A percentile compares a stretch with the other conserved stretches of the same genome.
These are phyloP conservation scores for Sequoia sempervirens DNA, from an alignment of 75 land plant genomes.

Conservation along the genomic window DNA sequence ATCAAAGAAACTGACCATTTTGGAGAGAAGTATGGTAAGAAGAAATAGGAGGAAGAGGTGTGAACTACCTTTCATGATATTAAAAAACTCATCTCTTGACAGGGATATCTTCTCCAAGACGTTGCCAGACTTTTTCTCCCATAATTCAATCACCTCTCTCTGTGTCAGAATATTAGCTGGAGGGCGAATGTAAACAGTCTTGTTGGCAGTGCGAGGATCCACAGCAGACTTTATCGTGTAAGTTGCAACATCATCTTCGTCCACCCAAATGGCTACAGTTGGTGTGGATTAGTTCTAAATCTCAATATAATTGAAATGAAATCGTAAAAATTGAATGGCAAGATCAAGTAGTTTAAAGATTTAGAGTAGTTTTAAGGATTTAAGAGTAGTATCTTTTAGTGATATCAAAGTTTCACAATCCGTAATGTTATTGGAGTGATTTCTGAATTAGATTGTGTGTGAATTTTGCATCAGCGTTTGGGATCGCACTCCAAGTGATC, in stretches of 20 bases:
- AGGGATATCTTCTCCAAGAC: not conserved
- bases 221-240: slow-evolving; percentile 43
- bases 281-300: too few species aligned
- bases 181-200: not conserved
- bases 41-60: too few species aligned
- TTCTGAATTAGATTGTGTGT: too few species aligned
- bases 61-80: not conserved
- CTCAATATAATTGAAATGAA: too few species aligned
- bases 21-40: not conserved
- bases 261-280: slow-evolving; percentile 14
- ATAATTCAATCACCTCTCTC: slow-evolving; percentile 34
- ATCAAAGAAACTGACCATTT: not conserved
- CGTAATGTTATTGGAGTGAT: too few species aligned
- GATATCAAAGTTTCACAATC: too few species aligned
- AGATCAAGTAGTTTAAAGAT: too few species aligned
- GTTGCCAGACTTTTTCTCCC: not conserved
- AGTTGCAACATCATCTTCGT: slow-evolving; percentile 58
- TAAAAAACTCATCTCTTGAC: not conserved
- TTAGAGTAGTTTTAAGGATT: too few species aligned
- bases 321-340: too few species aligned
- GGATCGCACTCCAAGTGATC: too few species aligned
- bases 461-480: too few species aligned
- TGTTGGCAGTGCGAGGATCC: slow-evolving; percentile 49
- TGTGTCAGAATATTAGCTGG: slow-evolving; percentile 24
- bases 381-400: too few species aligned